A percentile compares a stretch with the other conserved stretches of the same genome.
Evolutionary conservation across 176 grass and related monocot genomes (phyloP).

Genomic region (Thalia dealbata): DNA sequence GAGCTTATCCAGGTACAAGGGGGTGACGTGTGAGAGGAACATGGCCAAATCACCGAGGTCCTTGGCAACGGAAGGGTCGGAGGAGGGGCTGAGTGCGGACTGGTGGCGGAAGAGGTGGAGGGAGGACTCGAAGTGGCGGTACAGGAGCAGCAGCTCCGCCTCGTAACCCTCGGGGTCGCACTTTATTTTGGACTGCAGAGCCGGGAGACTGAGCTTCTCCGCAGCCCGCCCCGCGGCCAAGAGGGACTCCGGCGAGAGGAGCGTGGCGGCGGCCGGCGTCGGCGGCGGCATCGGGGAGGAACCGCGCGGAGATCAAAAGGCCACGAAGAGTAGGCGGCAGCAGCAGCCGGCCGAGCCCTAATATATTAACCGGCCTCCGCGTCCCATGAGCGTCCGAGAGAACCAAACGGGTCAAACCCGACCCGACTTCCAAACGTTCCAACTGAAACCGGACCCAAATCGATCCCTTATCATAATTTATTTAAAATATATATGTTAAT

Average conservation of each 20-base stretch:
- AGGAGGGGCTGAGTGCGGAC: conserved; percentile 44
- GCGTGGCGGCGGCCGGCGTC: conserved; percentile 32
- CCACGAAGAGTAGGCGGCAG: background rate
- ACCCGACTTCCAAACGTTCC: too few relatives aligned
- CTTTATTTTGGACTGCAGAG: conserved; percentile 91
- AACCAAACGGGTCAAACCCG: background rate
- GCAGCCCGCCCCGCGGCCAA: conserved; percentile 26
- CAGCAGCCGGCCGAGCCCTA: background rate
- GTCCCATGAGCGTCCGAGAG: too few relatives aligned
- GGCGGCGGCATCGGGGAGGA: conserved; percentile 26
- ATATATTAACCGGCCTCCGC: too few relatives aligned
- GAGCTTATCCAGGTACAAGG: conserved; percentile 73
- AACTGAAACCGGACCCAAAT: too few relatives aligned
- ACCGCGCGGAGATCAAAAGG: too few relatives aligned
- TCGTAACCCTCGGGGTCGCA: conserved; percentile 82
- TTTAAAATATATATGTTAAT: too few relatives aligned
- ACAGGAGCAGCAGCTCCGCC: conserved; percentile 55
- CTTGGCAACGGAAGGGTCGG: conserved; percentile 53
- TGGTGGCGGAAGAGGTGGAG: conserved; percentile 67
- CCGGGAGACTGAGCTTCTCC: conserved; percentile 53
- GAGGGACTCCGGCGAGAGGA: conserved; percentile 60
- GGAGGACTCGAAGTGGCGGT: conserved; percentile 84
- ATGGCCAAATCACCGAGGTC: conserved; percentile 75
- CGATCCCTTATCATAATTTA: too few relatives aligned
- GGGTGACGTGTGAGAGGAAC: conserved; percentile 74